Conservation (phyloP, 2,329 filamentous ascomycete species). For the Gaeumannomyces tritici region DNA sequence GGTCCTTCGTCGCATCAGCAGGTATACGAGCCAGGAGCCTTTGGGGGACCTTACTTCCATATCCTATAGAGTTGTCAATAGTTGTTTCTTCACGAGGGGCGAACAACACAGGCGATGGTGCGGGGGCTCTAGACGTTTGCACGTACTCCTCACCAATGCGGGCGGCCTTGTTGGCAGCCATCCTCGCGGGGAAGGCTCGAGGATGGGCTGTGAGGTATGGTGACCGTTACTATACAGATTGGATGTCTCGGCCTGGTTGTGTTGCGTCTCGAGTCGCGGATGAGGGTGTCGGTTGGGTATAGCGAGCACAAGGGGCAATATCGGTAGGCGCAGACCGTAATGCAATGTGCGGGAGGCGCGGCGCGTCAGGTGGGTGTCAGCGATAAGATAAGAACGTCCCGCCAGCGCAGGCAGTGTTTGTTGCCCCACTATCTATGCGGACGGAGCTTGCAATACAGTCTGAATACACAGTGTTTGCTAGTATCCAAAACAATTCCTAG, state of each 20-base stretch:
- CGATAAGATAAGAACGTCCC: neutral
- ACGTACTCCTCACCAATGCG: slow-evolving; percentile 54
- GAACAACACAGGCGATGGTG: neutral
- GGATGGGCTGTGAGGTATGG: neutral
- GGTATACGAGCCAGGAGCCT: neutral
- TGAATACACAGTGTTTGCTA: neutral
- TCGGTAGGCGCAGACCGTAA: neutral
- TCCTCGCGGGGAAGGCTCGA: slow-evolving; percentile 14
- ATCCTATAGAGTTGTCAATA: slow-evolving; percentile 46
- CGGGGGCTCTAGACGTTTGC: slow-evolving; percentile 1
- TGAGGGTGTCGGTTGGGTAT: neutral
- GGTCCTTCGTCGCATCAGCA: slow-evolving; percentile 47
- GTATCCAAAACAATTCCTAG: neutral
- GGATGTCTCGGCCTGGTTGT: neutral
- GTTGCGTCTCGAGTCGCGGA: neutral
- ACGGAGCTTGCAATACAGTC: neutral
- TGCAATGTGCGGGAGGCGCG: neutral
- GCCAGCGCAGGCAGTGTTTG: no score
- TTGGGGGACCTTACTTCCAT: slow-evolving; percentile 69
- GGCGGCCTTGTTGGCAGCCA: slow-evolving; percentile 52
- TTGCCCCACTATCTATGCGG: neutral
- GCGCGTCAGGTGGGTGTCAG: neutral
- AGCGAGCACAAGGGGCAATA: neutral
- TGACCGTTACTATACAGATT: neutral
- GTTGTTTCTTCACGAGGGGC: slow-evolving; percentile 13